Base-by-base conservation (phyloP, 345 rosid species). In the Balakata baccata region DNA sequence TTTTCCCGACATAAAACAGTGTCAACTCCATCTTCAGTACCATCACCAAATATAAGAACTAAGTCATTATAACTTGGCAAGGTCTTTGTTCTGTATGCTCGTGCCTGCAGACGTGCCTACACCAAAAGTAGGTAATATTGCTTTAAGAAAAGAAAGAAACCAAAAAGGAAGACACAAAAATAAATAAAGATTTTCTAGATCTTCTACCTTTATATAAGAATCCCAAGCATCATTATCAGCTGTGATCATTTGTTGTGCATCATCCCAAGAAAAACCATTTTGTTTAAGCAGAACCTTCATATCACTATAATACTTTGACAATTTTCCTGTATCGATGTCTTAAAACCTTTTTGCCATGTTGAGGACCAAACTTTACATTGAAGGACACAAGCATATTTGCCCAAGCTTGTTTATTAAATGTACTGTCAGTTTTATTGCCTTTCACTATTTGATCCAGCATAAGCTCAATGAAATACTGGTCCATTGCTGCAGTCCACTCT, bases 321-420 rank as follows among this genome's bases (percentile, higher is more conserved):
- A 75, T 84, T 93, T 93, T 93, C 75, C 86, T 89, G 83, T 82
- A 84, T 45, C 94, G 86, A 75, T 90, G 93, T 77, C 93, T 86
- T 72, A 93, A 83, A 74, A 90, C 93, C 75, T 93, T 81, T 81
- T 93, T 93, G 64, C 87, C 93, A 85, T 89, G 84, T 25, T 86
- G 92, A 80, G 85, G 76, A 67, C 89, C 85, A 70, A 87, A 89
- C 74, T 81, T 89, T 76, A 82, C 84, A 83, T 87, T 90, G 84
- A 93, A 93, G 61, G 85, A 75, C 49, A 78, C 80, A 54, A 93
- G 88, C 94, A 93, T 93, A 56, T 90, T 93, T 3, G 81, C 82
- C 98, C 97, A 90, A 38, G 95, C 94, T 81, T 90, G 95, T 72
- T 90, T 93, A 75, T 68, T 87, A 68, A 90, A 93, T 64, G 87